Percentiles rank a stretch among this genome's conserved stretches.
Conservation (phyloP, 1,139 yeast genomes). For the Saccharomyces hybrid region DNA sequence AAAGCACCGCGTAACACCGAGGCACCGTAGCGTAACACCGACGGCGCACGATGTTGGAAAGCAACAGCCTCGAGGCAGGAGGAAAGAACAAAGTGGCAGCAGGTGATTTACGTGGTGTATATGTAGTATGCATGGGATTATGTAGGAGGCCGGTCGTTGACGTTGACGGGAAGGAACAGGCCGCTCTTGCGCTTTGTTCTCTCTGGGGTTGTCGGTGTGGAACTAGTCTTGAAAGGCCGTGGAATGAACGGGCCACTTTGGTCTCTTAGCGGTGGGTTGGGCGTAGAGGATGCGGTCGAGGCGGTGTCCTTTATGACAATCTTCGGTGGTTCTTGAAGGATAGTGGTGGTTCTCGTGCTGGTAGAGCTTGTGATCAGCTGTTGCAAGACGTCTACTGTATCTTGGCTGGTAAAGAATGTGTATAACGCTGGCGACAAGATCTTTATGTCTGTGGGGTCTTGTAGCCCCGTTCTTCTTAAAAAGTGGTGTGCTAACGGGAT, state of each 20-base stretch:
- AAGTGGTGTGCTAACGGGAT: conserved; percentile 16
- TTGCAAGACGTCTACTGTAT: background rate
- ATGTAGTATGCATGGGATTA: background rate
- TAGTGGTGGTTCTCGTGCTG: too few relatives aligned
- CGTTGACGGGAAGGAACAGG: conserved; percentile 6
- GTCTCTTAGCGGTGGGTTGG: background rate
- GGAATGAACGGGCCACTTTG: conserved; percentile 14
- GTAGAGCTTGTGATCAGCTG: background rate
- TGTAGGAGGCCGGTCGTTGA: background rate
- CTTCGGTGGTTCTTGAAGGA: background rate
- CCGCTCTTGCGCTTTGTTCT: conserved; percentile 13
- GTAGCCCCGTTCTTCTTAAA: conserved; percentile 6
- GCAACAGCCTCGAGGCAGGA: background rate
- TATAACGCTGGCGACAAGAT: background rate
- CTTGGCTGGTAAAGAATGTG: background rate
- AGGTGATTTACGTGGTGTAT: background rate
- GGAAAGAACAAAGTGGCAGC: background rate
- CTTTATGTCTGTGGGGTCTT: background rate
- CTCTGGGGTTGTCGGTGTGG: conserved; percentile 12
- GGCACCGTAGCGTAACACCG: background rate
- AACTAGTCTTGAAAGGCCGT: conserved; percentile 17
- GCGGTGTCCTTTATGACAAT: background rate
- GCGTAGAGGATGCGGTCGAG: background rate
- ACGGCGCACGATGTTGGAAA: background rate
- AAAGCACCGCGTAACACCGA: conserved; percentile 1